A percentile compares a stretch with the other conserved stretches of the same genome.
Conservation (phyloP, 2,329 filamentous ascomycete species). For the Clonostachys byssicola region DNA sequence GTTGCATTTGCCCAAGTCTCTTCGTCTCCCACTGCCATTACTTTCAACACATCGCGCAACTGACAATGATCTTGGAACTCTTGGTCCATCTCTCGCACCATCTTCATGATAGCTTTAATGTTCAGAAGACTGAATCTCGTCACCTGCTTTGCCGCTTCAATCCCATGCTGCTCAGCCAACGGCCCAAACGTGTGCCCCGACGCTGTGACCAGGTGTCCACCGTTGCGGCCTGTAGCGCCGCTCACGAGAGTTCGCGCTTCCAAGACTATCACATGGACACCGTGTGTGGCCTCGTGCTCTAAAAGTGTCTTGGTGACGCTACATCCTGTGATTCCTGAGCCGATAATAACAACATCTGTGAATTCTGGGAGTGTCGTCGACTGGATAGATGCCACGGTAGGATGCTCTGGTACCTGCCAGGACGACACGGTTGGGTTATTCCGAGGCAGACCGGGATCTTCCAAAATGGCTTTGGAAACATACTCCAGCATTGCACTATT, state of each 20-base stretch:
- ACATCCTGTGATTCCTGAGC: slow-evolving; percentile 21
- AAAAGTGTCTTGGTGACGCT: slow-evolving; percentile 16
- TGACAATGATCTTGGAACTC: slow-evolving; percentile 8
- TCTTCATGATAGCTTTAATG: slow-evolving; percentile 2
- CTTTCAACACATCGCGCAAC: slow-evolving; percentile 7
- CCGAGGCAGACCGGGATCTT: slow-evolving; percentile 16
- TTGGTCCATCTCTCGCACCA: slow-evolving; percentile 7
- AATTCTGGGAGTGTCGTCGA: slow-evolving; percentile 9
- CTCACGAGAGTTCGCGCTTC: slow-evolving; percentile 19
- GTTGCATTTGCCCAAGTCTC: slow-evolving; percentile 3
- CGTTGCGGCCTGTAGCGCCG: slow-evolving; percentile 22
- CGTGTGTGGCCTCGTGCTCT: slow-evolving; percentile 5
- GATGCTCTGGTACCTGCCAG: slow-evolving; percentile 17
- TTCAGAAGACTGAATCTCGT: neutral
- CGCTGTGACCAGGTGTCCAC: slow-evolving; percentile 17
- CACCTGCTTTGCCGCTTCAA: neutral
- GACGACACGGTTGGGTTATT: slow-evolving; percentile 13
- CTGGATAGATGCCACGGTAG: slow-evolving; percentile 11
- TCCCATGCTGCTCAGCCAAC: slow-evolving; percentile 1
- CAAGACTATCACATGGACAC: slow-evolving; percentile 11
- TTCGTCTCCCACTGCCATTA: slow-evolving; percentile 3
- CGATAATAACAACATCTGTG: slow-evolving; percentile 18
- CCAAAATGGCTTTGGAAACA: slow-evolving; percentile 15
- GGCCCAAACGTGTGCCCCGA: slow-evolving; percentile 30
- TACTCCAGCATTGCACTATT: too few species aligned